These are phyloP conservation scores for Fraxinus paxiana DNA, from an alignment of 305 asterid species.

Conservation along the genomic window DNA sequence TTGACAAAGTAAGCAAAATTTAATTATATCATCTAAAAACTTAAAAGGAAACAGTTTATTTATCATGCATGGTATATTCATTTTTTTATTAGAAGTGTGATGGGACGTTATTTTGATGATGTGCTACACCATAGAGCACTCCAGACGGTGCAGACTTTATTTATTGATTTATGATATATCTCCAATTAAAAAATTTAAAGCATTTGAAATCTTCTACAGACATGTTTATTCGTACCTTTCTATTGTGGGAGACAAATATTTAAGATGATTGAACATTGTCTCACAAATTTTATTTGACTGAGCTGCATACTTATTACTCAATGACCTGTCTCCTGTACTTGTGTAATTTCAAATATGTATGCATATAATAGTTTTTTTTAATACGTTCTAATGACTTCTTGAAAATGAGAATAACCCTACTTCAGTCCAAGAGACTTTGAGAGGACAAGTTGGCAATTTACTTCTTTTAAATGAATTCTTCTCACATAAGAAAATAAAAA, in stretches of 20 bases:
- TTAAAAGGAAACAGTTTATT: not conserved
- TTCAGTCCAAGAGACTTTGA: not conserved
- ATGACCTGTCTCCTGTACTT: not conserved
- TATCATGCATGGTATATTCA: not conserved
- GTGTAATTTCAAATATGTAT: not conserved
- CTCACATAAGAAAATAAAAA: not conserved
- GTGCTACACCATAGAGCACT: not conserved
- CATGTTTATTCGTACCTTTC: slow-evolving; percentile 3
- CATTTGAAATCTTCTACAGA: slow-evolving; percentile 1
- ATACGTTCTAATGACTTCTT: not conserved
- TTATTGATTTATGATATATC: not conserved
- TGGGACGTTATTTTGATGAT: not conserved
- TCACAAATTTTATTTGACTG: not conserved
- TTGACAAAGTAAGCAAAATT: slow-evolving; percentile 38
- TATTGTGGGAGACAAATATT: slow-evolving; percentile 20
- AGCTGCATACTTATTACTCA: not conserved
- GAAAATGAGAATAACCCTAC: not conserved
- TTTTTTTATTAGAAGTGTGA: not conserved
- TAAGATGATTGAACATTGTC: slow-evolving; percentile 1
- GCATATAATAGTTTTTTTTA: not conserved
- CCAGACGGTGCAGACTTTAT: not conserved
- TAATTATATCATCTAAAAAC: not conserved
- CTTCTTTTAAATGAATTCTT: not conserved
- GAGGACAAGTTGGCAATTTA: not conserved
- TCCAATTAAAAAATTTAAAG: not conserved